Conservation (phyloP, 345 rosid species). For the Euphorbia tirucalli region DNA sequence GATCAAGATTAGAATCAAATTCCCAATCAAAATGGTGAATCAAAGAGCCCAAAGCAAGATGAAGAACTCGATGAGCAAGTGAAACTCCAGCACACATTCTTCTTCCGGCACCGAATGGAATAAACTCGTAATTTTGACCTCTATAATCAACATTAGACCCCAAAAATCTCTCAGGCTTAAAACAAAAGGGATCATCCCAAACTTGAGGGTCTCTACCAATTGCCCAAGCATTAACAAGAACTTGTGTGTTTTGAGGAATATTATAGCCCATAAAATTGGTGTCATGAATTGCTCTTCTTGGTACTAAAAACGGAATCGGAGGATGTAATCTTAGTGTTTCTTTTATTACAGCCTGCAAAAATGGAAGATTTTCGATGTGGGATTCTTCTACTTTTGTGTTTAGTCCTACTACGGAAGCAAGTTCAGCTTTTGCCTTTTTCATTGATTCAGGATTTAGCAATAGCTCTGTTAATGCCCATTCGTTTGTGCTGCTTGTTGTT, state of each 20-base stretch:
- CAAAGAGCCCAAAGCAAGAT: slow-evolving; percentile 36
- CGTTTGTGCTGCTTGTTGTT: slow-evolving; percentile 21
- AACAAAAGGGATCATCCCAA: slow-evolving; percentile 42
- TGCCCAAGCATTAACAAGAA: slow-evolving; percentile 60
- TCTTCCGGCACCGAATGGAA: slow-evolving; percentile 51
- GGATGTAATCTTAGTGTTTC: slow-evolving; percentile 61
- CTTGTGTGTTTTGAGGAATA: slow-evolving; percentile 47
- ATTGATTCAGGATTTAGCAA: slow-evolving; percentile 11
- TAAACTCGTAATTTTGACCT: slow-evolving; percentile 39
- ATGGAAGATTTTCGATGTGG: slow-evolving; percentile 51
- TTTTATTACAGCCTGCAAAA: slow-evolving; percentile 44
- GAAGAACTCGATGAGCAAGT: slow-evolving; percentile 35
- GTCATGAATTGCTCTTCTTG: slow-evolving; percentile 46
- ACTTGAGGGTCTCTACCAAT: slow-evolving; percentile 54
- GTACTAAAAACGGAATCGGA: slow-evolving; percentile 54
- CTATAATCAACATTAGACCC: slow-evolving; percentile 41
- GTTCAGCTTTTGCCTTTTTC: not conserved
- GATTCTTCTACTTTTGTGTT: slow-evolving; percentile 43
- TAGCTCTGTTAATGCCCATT: slow-evolving; percentile 28
- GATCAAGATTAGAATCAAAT: not conserved
- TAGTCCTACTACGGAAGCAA: not conserved
- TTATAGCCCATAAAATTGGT: slow-evolving; percentile 48
- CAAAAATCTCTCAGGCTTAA: slow-evolving; percentile 42
- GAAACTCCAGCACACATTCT: slow-evolving; percentile 48
- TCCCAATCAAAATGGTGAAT: slow-evolving; percentile 37